Percentiles rank a stretch among this genome's conserved stretches.
These are phyloP conservation scores for apple (Malus domestica) DNA, from an alignment of 306 rosid genomes.

Conservation along the genomic window DNA sequence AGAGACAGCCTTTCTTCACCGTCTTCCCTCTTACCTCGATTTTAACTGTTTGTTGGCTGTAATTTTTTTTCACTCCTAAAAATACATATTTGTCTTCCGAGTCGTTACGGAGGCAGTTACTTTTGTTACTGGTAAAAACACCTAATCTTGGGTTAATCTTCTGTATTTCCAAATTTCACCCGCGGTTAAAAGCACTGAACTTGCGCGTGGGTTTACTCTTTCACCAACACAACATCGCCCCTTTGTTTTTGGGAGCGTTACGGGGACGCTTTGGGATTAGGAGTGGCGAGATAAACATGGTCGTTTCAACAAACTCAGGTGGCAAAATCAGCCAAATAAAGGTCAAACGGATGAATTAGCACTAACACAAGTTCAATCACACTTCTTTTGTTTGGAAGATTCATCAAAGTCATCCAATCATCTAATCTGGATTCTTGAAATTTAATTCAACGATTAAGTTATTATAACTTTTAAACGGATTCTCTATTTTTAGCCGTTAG, in stretches of 20 bases:
- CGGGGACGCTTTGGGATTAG: neutral
- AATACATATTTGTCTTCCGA: neutral
- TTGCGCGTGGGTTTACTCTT: neutral
- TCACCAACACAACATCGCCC: neutral
- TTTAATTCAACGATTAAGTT: too few relatives aligned
- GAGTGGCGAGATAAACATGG: neutral
- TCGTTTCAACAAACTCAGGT: slow-evolving; percentile 25
- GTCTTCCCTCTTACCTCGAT: neutral
- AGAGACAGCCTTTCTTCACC: neutral
- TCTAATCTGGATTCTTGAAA: too few relatives aligned
- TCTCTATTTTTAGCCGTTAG: rapidly evolving
- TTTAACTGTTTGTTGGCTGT: slow-evolving; percentile 10
- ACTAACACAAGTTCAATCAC: slow-evolving; percentile 22
- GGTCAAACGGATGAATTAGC: slow-evolving; percentile 36
- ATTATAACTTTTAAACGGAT: too few relatives aligned
- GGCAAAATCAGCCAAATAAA: slow-evolving; percentile 9
- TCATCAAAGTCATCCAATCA: too few relatives aligned
- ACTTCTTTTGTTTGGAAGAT: slow-evolving; percentile 4
- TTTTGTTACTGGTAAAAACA: slow-evolving; percentile 16
- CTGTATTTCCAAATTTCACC: too few relatives aligned
- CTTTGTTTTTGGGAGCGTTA: neutral
- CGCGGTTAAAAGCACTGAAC: neutral
- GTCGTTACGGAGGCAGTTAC: slow-evolving; percentile 19
- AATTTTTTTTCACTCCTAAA: neutral
- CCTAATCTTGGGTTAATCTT: slow-evolving; percentile 20